Conservation (phyloP, 2,329 filamentous ascomycete genomes). For the Pestalotiopsis sp. region DNA sequence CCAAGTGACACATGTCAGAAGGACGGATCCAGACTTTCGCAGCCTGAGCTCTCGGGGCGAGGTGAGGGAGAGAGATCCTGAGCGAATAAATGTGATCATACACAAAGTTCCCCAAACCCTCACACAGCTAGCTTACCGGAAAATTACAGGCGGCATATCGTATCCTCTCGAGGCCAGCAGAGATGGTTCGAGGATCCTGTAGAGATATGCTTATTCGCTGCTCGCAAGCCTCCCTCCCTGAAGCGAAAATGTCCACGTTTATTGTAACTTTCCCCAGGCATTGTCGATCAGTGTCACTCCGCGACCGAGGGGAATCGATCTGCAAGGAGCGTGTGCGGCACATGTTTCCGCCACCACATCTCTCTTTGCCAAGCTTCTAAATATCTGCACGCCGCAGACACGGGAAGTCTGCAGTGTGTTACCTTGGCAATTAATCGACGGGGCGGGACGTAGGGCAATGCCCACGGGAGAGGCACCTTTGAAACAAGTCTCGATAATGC, state of each 20-base stretch:
- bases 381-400: background rate
- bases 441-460: background rate
- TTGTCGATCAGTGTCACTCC: background rate
- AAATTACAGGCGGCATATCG: background rate
- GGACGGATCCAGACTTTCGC: background rate
- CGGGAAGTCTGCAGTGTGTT: background rate
- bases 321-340: background rate
- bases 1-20: background rate
- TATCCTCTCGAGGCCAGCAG: background rate
- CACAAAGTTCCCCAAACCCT: background rate
- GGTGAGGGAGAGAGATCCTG: background rate
- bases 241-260: background rate
- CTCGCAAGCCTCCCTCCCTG: background rate
- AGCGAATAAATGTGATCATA: background rate
- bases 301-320: background rate
- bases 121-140: background rate
- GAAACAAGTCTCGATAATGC: background rate
- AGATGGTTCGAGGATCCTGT: background rate
- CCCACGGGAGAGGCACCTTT: background rate
- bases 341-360: background rate
- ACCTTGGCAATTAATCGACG: background rate
- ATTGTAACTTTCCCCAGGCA: background rate
- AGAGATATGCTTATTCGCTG: background rate
- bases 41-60: background rate
- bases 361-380: background rate